Percentiles rank a stretch among this genome's conserved stretches.
phyloP scores from a whole-genome alignment of 163 green algal genomes.

The Smithsoniella earleae region DNA sequence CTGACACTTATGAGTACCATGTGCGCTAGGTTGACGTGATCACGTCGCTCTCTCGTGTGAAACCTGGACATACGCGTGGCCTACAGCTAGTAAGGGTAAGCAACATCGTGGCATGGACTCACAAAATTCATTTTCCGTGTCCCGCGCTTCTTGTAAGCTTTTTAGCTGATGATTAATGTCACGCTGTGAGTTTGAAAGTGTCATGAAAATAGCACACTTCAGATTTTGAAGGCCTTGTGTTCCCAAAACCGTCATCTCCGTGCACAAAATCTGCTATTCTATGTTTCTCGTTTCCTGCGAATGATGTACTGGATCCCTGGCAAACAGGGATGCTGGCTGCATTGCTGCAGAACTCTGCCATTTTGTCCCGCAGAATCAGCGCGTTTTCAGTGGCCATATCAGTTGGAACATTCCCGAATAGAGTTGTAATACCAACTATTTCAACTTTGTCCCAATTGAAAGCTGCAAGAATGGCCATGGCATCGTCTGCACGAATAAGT shows the following conservation, averaged over 20 bases:
- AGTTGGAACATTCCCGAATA: conserved; percentile 80
- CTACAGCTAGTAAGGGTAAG: too few species aligned
- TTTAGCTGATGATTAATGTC: not conserved
- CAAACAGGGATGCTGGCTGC: conserved; percentile 55
- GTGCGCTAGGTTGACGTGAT: too few species aligned
- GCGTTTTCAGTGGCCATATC: conserved; percentile 72
- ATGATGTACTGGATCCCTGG: conserved; percentile 46
- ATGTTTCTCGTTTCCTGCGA: conserved; percentile 53
- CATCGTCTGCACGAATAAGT: conserved; percentile 57
- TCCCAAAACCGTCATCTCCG: conserved; percentile 77
- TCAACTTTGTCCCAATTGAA: conserved; percentile 68
- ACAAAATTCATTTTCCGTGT: too few species aligned
- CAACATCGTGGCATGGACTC: too few species aligned
- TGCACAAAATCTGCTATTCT: conserved; percentile 82
- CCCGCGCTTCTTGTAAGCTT: too few species aligned
- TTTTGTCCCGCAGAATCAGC: conserved; percentile 35
- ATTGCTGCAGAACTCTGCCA: not conserved
- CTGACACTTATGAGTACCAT: too few species aligned
- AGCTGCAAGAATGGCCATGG: conserved; percentile 71
- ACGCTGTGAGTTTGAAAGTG: not conserved
- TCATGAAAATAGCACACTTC: conserved; percentile 32
- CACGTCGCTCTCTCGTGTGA: too few species aligned
- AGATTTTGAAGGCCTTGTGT: conserved; percentile 47
- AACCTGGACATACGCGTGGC: too few species aligned
- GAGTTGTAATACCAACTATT: conserved; percentile 73